These are phyloP conservation scores for Inonotus hispidus DNA, from an alignment of 1,284 basidiomycete species.

Conservation along the genomic window DNA sequence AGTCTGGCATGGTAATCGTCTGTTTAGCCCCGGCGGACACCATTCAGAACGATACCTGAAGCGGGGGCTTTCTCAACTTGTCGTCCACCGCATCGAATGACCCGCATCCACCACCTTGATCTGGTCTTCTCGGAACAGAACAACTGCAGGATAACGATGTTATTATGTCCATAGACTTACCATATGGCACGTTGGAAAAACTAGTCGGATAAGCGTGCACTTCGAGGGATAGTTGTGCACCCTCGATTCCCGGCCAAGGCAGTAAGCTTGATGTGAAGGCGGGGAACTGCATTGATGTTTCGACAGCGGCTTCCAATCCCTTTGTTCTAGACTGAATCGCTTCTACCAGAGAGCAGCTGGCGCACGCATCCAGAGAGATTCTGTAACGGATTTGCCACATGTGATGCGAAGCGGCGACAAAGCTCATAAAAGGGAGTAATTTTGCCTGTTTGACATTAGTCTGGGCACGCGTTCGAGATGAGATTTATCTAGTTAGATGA, in stretches of 20 bases:
- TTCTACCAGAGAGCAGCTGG: slow-evolving; percentile 1
- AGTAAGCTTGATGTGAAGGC: slow-evolving; percentile 18
- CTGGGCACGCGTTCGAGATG: slow-evolving; percentile 7
- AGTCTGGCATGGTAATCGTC: not conserved
- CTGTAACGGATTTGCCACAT: slow-evolving; percentile 18
- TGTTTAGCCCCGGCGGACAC: not conserved
- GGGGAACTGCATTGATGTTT: slow-evolving; percentile 15
- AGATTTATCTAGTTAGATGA: slow-evolving; percentile 23
- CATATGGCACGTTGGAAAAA: too few relatives aligned
- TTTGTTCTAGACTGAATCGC: not conserved
- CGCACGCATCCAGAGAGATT: slow-evolving; percentile 14
- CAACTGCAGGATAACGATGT: too few relatives aligned
- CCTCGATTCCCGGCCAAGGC: slow-evolving; percentile 20
- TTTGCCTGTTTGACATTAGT: slow-evolving; percentile 9
- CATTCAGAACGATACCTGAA: not conserved
- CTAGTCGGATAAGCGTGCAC: too few relatives aligned
- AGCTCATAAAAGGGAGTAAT: slow-evolving; percentile 19
- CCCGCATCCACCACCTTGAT: not conserved
- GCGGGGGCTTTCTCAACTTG: not conserved
- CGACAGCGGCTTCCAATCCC: not conserved
- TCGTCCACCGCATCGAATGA: not conserved
- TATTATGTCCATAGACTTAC: too few relatives aligned
- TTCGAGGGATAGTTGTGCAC: slow-evolving; percentile 16
- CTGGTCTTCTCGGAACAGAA: too few relatives aligned
- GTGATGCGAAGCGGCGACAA: slow-evolving; percentile 10